Percentiles rank a stretch among this genome's conserved stretches.
phyloP scores from a whole-genome alignment of 2,329 filamentous ascomycete species.

The Colletotrichum kahawae region DNA sequence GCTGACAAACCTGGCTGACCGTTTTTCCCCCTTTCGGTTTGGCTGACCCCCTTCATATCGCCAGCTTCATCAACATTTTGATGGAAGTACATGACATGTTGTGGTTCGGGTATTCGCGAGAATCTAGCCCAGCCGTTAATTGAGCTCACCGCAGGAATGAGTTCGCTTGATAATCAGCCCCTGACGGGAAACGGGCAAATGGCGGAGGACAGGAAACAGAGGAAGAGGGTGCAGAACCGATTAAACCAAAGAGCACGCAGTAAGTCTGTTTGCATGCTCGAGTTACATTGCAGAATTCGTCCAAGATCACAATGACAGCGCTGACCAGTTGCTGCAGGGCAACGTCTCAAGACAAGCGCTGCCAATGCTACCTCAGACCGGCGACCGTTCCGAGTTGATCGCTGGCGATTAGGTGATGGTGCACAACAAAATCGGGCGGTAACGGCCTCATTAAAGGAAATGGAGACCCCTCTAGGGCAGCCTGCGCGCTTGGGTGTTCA shows the following conservation, averaged over 20 bases:
- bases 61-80: not conserved
- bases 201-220: not conserved
- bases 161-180: not conserved
- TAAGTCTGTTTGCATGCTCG: not conserved
- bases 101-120: not conserved
- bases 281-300: not conserved
- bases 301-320: not conserved
- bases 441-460: not conserved
- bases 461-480: not conserved
- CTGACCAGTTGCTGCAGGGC: not conserved
- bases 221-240: conserved; percentile 14
- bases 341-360: not conserved
- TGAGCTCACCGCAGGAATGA: not conserved
- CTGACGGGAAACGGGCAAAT: not conserved
- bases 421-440: not conserved
- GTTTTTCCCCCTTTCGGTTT: not conserved
- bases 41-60: not conserved
- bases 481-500: not conserved
- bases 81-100: not conserved
- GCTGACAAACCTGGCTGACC: not conserved
- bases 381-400: not conserved
- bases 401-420: conserved; percentile 8
- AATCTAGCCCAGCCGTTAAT: not conserved
- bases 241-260: conserved; percentile 17
- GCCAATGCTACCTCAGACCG: not conserved